A percentile compares a stretch with the other conserved stretches of the same genome.
These are phyloP conservation scores for Kwoniella botswanensis DNA, from an alignment of 768 basidiomycete species.

Conservation along the genomic window DNA sequence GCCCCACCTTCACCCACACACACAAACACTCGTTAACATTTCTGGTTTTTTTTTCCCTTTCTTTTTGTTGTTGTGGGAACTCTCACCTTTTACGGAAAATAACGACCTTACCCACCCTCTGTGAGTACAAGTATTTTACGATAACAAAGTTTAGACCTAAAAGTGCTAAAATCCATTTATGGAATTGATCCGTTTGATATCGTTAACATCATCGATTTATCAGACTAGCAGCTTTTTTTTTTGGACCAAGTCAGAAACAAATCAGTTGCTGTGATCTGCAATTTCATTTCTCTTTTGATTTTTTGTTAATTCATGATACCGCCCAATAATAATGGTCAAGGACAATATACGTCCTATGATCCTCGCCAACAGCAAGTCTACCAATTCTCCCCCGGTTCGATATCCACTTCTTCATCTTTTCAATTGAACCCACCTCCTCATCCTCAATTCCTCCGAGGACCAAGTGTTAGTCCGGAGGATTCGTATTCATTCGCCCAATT, in stretches of 20 bases:
- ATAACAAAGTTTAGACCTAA: not conserved
- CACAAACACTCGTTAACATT: not conserved
- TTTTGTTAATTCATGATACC: not conserved
- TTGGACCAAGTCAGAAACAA: not conserved
- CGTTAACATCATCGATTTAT: not conserved
- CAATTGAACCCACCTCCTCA: not conserved
- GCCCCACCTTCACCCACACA: not conserved
- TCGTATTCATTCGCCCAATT: not conserved
- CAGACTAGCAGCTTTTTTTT: not conserved
- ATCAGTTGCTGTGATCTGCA: not conserved
- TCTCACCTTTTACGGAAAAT: not conserved
- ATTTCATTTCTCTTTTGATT: not conserved
- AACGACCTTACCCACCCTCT: not conserved
- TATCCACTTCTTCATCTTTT: not conserved
- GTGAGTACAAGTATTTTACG: not conserved
- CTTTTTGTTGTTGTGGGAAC: too few relatives aligned
- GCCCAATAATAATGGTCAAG: constrained; percentile 9
- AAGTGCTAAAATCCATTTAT: not conserved
- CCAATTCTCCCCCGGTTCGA: constrained; percentile 4
- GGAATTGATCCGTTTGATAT: too few relatives aligned
- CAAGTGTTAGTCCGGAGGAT: constrained; percentile 1
- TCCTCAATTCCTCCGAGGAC: not conserved
- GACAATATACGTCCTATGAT: constrained; percentile 14
- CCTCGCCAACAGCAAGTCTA: not conserved
- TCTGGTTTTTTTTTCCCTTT: too few relatives aligned